Evolutionary conservation across 2,329 filamentous ascomycete genomes (phyloP).

Genomic region (Neurospora sp.): DNA sequence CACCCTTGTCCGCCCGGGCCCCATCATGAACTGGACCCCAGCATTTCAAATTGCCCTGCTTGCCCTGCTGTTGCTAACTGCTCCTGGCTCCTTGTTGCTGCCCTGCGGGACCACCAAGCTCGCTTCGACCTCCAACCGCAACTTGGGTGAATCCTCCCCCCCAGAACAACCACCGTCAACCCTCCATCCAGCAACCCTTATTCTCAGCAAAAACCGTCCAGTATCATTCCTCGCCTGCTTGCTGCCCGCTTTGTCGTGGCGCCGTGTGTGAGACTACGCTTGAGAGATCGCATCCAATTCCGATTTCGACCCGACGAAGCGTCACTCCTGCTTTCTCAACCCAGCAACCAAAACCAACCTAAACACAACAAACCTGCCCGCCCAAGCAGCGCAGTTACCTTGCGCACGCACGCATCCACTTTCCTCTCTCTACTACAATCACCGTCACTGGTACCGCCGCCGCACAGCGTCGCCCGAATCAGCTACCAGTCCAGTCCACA

Average conservation of each 20-base stretch:
- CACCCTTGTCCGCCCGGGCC: background rate
- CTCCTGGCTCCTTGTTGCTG: background rate
- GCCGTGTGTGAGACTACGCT: background rate
- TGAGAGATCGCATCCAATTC: background rate
- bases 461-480: conserved; percentile 1
- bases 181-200: background rate
- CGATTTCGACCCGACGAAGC: background rate
- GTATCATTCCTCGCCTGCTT: background rate
- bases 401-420: background rate
- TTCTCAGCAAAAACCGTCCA: background rate
- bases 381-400: background rate
- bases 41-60: background rate
- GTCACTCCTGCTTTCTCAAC: background rate
- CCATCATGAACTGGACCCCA: background rate
- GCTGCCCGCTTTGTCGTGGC: background rate
- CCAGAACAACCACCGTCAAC: background rate
- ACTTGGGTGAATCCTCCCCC: background rate
- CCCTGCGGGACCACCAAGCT: background rate
- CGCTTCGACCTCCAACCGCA: background rate
- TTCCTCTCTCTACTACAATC: background rate
- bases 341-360: background rate
- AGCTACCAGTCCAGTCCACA: conserved; percentile 1
- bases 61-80: background rate
- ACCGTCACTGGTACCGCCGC: background rate
- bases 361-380: background rate